Percentiles rank a stretch among this genome's conserved stretches.
Evolutionary conservation across 306 rosid genomes (phyloP).

Genomic region (Spatholobus suberectus): DNA sequence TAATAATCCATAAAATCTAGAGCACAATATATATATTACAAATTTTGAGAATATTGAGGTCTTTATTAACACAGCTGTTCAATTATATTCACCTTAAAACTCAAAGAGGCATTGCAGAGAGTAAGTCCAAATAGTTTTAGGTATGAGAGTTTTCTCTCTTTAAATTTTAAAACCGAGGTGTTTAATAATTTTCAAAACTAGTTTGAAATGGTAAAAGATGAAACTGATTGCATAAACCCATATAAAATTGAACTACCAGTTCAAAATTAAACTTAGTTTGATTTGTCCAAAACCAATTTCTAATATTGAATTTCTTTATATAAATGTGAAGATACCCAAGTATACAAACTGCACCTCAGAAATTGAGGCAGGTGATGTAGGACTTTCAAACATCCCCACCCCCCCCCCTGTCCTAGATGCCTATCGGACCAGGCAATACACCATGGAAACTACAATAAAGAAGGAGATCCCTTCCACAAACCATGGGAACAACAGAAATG

Average conservation of each 20-base stretch:
- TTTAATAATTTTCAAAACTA: slow-evolving; percentile 15
- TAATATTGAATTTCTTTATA: slow-evolving; percentile 13
- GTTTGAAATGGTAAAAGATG: not conserved
- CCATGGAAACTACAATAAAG: too few species aligned
- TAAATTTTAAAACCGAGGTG: slow-evolving; percentile 6
- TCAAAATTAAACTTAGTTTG: not conserved
- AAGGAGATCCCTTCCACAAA: too few species aligned
- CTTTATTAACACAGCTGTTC: slow-evolving; percentile 24
- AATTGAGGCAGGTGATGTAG: too few species aligned
- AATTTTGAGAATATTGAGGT: not conserved
- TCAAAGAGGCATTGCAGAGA: not conserved
- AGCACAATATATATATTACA: not conserved
- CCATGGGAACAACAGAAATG: too few species aligned
- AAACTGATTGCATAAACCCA: not conserved
- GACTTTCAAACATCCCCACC: too few species aligned
- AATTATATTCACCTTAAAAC: slow-evolving; percentile 13
- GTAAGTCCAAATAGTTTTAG: slow-evolving; percentile 25
- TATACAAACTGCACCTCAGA: too few species aligned
- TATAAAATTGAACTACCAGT: not conserved
- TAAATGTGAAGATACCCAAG: not conserved
- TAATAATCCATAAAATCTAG: slow-evolving; percentile 1
- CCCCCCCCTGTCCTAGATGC: too few species aligned
- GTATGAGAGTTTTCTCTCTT: slow-evolving; percentile 4
- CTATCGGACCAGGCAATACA: too few species aligned
- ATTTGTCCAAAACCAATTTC: not conserved